Evolutionary conservation across 139 green algal species (phyloP), one percentile per base, ranked within the genome.

Genomic region (Coccomyxa sp.): DNA sequence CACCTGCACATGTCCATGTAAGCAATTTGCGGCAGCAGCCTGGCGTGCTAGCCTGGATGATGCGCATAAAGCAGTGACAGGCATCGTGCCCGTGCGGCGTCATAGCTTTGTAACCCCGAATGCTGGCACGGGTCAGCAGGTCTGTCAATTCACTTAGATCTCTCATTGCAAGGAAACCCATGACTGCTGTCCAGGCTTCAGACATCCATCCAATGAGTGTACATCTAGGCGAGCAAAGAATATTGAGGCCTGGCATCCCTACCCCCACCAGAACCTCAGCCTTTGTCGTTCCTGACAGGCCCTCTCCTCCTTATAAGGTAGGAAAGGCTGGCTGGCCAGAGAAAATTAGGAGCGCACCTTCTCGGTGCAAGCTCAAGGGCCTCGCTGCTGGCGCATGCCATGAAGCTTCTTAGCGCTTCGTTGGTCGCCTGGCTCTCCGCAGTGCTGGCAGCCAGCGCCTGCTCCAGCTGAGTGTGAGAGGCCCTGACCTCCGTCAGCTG

Each of bases 401-500:
- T 44, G 34, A 37, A 24, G 34, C 55, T 55, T 24, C 36, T 36
- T 24, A 79, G 75, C 8, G 35, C 37, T 22, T 9, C 75, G 5
- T 39, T 71, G 10, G 29, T 39, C 22, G 55, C 58, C 7, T n/a
- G 12, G 36, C 31, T 39, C 31, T 44, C 33, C 8, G 29, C 29
- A 6, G 16, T 29, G 68, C 68, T 39, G 39, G 68, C 39, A 39
- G 68, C 69, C 50, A 84, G 68, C 18, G 70, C 50, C 2, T 73
- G 68, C 34, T 71, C 69, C 80, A 81, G 78, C 22, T 79, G 37
- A 27, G 73, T 16, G 33, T 68, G 36, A 44, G 73, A 44, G 35
- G 44, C 69, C 36, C 38, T 38, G 27, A 68, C 27, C 40, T 50
- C 39, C 38, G 24, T 34, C 27, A 18, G n/a, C 79, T 79, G 58